A percentile compares a stretch with the other conserved stretches of the same genome.
These are phyloP conservation scores for Podaxis pistillaris DNA, from an alignment of 768 basidiomycete species.

Conservation along the genomic window DNA sequence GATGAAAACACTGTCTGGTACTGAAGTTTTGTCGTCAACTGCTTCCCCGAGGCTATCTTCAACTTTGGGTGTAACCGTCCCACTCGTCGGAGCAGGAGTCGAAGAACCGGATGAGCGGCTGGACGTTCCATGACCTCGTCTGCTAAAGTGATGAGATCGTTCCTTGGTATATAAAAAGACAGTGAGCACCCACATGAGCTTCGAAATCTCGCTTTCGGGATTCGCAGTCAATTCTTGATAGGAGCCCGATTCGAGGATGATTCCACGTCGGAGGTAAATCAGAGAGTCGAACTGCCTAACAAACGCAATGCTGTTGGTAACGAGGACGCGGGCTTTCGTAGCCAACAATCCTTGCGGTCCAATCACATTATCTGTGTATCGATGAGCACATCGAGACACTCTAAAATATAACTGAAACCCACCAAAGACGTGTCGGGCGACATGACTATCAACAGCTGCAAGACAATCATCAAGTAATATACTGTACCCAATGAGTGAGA, in stretches of 20 bases:
- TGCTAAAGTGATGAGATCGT: conserved; percentile 17
- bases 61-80: conserved; percentile 30
- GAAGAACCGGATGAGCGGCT: conserved; percentile 44
- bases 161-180: not conserved
- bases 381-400: conserved; percentile 2
- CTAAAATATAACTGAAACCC: conserved; percentile 15
- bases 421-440: conserved; percentile 86
- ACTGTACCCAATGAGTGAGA: conserved; percentile 28
- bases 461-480: conserved; percentile 89
- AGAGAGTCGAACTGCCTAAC: conserved; percentile 75
- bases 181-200: conserved; percentile 59
- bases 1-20: conserved; percentile 27
- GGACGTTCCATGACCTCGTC: conserved; percentile 45
- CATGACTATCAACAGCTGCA: conserved; percentile 84
- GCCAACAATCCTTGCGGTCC: conserved; percentile 82
- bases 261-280: conserved; percentile 74
- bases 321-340: conserved; percentile 79
- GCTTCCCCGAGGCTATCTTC: conserved; percentile 19
- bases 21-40: conserved; percentile 14
- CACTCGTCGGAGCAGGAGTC: conserved; percentile 47
- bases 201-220: conserved; percentile 62
- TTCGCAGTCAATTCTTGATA: conserved; percentile 61
- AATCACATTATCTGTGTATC: conserved; percentile 68
- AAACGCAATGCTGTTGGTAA: conserved; percentile 88
- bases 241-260: conserved; percentile 74